Base-by-base conservation (phyloP, 306 rosid genomes). In the Boehmeria nivea region DNA sequence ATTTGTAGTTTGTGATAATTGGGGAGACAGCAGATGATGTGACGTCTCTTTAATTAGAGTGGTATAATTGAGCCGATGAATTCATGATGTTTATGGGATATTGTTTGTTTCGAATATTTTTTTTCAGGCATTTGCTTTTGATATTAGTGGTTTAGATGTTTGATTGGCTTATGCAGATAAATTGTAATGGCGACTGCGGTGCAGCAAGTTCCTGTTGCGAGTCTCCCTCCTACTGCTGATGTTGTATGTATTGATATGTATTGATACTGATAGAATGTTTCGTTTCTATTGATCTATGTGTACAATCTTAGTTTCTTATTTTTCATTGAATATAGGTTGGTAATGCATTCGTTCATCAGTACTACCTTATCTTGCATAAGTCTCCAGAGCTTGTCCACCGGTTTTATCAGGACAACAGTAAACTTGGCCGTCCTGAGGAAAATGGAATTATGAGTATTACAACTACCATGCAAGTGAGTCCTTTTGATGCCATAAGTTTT, bases 331-430 rank as follows among this genome's bases (percentile, higher is more conserved):
- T 66, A 3, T 64, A 89, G 97, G 97, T 89, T 61, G 95, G 97
- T 1, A 70, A 81, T 63, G 97, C 95, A n/a, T 89, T 89, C 77
- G 89, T 83, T 47, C 85, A 76, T 50, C 97, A 85, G 54, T 89
- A 83, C 65, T 89, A 89, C 65, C 86, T 67, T 62, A 85, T 89
- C 81, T 72, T 89, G 76, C 82, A 83, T 55, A 84, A 83, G 53
- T 85, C 87, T 39, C 97, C 97, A 2, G 73, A 81, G 71, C 85
- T 71, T 21, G 97, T 85, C 31, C 84, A 89, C 63, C 80, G 84
- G 55, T 89, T 89, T 81, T 89, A 89, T 74, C 97, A 78, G 63
- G 93, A 85, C 31, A 54, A 4, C 54, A 89, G 97, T 58, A 89
- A 78, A 75, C 79, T 89, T 50, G 88, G 97, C 7, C 97, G 97